Percentiles rank a stretch among this genome's conserved stretches.
These are phyloP conservation scores for Pulveroboletus sp. DNA, from an alignment of 768 basidiomycete genomes.

Conservation along the genomic window DNA sequence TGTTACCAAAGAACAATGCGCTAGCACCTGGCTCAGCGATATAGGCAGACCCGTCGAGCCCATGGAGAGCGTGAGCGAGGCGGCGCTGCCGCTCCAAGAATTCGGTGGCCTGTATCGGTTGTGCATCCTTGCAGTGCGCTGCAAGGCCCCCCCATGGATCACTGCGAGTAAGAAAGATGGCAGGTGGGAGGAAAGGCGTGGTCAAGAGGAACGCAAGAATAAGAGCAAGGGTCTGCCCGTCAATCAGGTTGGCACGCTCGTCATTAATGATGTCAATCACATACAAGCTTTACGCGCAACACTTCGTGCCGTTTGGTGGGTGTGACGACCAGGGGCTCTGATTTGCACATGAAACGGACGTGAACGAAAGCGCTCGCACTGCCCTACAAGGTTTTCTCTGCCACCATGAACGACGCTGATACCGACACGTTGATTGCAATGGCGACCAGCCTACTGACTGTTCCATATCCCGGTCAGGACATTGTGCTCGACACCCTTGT, in stretches of 20 bases:
- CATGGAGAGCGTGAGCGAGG: slow-evolving; percentile 48
- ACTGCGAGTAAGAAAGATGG: neutral
- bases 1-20: slow-evolving; percentile 70
- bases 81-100: slow-evolving; percentile 51
- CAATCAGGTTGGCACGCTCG: neutral
- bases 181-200: neutral
- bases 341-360: slow-evolving; percentile 8
- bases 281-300: slow-evolving; percentile 12
- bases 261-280: neutral
- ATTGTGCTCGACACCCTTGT: slow-evolving; percentile 59
- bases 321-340: neutral
- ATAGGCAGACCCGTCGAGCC: slow-evolving; percentile 61
- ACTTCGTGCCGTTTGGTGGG: neutral
- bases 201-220: slow-evolving; percentile 5
- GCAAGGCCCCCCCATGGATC: slow-evolving; percentile 27
- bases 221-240: slow-evolving; percentile 12
- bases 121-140: slow-evolving; percentile 45
- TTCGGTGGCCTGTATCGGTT: slow-evolving; percentile 47
- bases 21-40: slow-evolving; percentile 78
- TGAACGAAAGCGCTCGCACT: neutral
- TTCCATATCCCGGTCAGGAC: slow-evolving; percentile 33
- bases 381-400: neutral
- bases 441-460: slow-evolving; percentile 55
- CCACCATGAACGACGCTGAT: slow-evolving; percentile 35
- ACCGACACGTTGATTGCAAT: slow-evolving; percentile 70